These are phyloP conservation scores for Vigna trinervia DNA, from an alignment of 306 rosid species.

Conservation along the genomic window DNA sequence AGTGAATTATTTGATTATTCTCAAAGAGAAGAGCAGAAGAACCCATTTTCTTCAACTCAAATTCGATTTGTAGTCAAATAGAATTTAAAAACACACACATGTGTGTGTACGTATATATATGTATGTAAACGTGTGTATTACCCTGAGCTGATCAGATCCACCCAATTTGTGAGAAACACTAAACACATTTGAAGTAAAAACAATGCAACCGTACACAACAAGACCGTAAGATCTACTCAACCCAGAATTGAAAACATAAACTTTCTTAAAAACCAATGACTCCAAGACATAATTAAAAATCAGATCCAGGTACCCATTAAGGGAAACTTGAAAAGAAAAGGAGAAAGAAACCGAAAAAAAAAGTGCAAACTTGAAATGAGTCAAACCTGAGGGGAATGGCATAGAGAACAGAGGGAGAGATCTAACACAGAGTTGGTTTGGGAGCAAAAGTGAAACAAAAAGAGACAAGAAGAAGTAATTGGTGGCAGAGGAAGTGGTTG, in stretches of 20 bases:
- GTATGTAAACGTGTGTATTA: no score
- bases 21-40: background rate
- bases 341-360: background rate
- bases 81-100: conserved; percentile 3
- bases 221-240: conserved; percentile 40
- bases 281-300: background rate
- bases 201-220: background rate
- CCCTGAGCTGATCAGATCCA: conserved; percentile 34
- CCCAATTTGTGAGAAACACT: background rate
- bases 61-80: conserved; percentile 24
- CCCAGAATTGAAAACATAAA: conserved; percentile 13
- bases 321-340: background rate
- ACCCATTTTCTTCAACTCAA: background rate
- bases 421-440: background rate
- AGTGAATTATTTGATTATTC: background rate
- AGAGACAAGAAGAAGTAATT: background rate
- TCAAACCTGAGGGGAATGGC: conserved; percentile 56
- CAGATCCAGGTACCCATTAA: conserved; percentile 42
- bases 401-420: conserved; percentile 45
- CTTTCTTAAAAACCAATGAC: conserved; percentile 23
- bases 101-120: no score
- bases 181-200: conserved; percentile 21
- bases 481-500: conserved; percentile 28
- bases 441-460: conserved; percentile 5
- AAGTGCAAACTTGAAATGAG: background rate